Evolutionary conservation across 495 filamentous ascomycete species (phyloP).

Genomic region (Chaetomidium leptoderma): DNA sequence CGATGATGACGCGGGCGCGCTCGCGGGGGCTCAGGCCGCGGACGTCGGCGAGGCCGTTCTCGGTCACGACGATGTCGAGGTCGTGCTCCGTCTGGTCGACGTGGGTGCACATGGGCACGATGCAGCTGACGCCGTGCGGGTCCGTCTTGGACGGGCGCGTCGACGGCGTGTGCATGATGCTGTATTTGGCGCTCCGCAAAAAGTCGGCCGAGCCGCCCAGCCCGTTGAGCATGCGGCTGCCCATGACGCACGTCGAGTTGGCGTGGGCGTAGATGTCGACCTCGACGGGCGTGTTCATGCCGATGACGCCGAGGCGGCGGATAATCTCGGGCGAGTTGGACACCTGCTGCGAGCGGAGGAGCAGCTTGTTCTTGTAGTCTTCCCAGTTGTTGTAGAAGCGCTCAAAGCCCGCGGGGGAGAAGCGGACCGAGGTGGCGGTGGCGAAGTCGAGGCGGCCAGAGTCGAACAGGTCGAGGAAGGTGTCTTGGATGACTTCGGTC

Average conservation of each 20-base stretch:
- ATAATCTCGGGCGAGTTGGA: slow-evolving; percentile 96
- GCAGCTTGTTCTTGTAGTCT: slow-evolving; percentile 72
- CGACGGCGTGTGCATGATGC: slow-evolving; percentile 89
- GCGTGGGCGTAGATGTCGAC: slow-evolving; percentile 94
- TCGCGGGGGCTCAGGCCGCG: slow-evolving; percentile 76
- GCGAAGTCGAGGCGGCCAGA: slow-evolving; percentile 85
- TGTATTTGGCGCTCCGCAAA: slow-evolving; percentile 77
- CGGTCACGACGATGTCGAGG: slow-evolving; percentile 82
- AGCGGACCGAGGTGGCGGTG: slow-evolving; percentile 85
- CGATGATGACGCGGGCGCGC: slow-evolving; percentile 79
- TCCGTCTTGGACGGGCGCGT: slow-evolving; percentile 78
- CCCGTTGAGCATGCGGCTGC: slow-evolving; percentile 86
- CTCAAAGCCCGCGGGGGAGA: slow-evolving; percentile 87
- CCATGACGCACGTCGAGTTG: slow-evolving; percentile 89
- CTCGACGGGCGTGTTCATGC: slow-evolving; percentile 94
- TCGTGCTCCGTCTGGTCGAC: slow-evolving; percentile 92
- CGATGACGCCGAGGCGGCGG: slow-evolving; percentile 78
- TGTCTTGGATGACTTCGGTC: slow-evolving; percentile 92
- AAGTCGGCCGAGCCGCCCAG: slow-evolving; percentile 88
- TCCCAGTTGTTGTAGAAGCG: slow-evolving; percentile 90
- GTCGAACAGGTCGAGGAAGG: slow-evolving; percentile 92
- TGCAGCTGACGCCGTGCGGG: slow-evolving; percentile 77
- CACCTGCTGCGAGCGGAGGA: slow-evolving; percentile 81
- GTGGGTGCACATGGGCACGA: slow-evolving; percentile 91
- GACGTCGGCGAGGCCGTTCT: slow-evolving; percentile 83